Conservation (phyloP, 2,329 filamentous ascomycete species). For the Colletotrichum camelliae region DNA sequence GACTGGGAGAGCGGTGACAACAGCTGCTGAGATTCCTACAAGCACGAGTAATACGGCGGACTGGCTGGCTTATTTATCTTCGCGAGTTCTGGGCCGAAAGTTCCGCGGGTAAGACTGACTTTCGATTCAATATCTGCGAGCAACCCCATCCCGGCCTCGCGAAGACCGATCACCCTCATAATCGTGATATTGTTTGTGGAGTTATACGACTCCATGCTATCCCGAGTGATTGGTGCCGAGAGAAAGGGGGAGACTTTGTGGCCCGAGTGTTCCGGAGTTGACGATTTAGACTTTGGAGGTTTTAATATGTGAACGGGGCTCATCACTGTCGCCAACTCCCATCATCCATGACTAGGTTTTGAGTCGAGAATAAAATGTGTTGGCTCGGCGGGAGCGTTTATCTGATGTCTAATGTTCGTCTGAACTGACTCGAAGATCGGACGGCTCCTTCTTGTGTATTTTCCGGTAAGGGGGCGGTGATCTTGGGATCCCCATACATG, state of each 20-base stretch:
- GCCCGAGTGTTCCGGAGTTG: slow-evolving; percentile 4
- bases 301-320: slow-evolving; percentile 8
- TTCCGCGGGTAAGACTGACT: background rate
- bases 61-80: background rate
- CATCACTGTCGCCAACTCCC: background rate
- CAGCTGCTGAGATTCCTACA: background rate
- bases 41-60: background rate
- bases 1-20: background rate
- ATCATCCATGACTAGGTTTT: slow-evolving; percentile 10
- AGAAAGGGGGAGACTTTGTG: background rate
- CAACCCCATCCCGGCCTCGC: background rate
- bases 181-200: background rate
- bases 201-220: background rate
- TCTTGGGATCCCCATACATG: background rate
- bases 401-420: background rate
- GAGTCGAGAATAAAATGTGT: background rate
- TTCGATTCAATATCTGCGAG: background rate
- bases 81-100: background rate
- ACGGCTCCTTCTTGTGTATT: background rate
- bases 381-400: background rate
- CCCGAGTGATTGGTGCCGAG: background rate
- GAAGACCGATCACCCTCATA: background rate
- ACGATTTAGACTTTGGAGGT: background rate
- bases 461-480: background rate
- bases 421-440: slow-evolving; percentile 13